A percentile compares a stretch with the other conserved stretches of the same genome.
Conservation (phyloP, 352 stramenopile species). For the Pythium periplocum region DNA sequence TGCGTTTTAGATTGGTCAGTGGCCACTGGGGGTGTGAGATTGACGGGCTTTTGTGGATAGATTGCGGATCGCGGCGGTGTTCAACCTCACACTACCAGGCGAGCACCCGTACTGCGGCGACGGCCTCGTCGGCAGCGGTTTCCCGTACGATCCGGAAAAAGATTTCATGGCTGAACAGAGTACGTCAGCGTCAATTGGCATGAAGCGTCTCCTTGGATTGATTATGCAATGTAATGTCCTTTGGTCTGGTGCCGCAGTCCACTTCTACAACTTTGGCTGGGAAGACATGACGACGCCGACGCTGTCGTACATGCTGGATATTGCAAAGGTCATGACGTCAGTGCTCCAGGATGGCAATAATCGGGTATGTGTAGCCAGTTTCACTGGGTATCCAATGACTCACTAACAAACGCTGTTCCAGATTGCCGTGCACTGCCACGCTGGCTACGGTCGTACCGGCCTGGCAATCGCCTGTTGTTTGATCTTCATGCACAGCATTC, state of each 20-base stretch:
- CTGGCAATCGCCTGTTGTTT: slow-evolving; percentile 84
- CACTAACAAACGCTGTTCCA: slow-evolving; percentile 11
- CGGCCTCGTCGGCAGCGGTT: slow-evolving; percentile 61
- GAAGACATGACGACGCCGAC: slow-evolving; percentile 90
- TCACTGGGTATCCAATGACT: neutral
- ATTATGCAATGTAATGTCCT: neutral
- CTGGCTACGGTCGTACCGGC: slow-evolving; percentile 83
- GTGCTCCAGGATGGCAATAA: slow-evolving; percentile 62
- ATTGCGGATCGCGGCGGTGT: slow-evolving; percentile 77
- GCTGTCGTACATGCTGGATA: slow-evolving; percentile 82
- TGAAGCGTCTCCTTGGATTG: neutral
- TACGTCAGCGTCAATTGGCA: slow-evolving; percentile 17
- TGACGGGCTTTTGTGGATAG: slow-evolving; percentile 22
- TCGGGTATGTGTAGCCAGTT: slow-evolving; percentile 25
- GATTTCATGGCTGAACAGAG: slow-evolving; percentile 85
- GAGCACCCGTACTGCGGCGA: slow-evolving; percentile 90
- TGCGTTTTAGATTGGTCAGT: slow-evolving; percentile 11
- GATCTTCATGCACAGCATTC: slow-evolving; percentile 80
- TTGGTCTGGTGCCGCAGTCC: slow-evolving; percentile 33
- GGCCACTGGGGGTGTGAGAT: neutral
- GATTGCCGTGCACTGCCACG: slow-evolving; percentile 88
- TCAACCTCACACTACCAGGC: slow-evolving; percentile 89
- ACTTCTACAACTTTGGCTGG: slow-evolving; percentile 90
- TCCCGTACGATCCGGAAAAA: slow-evolving; percentile 86
- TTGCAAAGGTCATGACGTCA: slow-evolving; percentile 80